Percentiles rank a stretch among this genome's conserved stretches.
Conservation (phyloP, 2,329 filamentous ascomycete species). For the Dothideomycetes sp. region DNA sequence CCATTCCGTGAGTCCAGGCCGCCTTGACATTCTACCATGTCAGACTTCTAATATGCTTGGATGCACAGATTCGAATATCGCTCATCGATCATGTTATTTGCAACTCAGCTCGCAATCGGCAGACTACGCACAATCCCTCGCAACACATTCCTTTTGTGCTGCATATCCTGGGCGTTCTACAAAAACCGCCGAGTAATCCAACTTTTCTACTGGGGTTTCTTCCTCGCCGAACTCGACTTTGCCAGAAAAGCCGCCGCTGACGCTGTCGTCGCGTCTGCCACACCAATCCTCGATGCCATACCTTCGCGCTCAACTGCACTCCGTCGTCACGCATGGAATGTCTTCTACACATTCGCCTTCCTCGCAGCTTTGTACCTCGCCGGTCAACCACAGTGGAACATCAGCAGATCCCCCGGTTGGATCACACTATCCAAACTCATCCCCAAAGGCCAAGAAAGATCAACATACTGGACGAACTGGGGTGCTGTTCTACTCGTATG, state of each 20-base stretch:
- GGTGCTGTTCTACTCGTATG: not conserved
- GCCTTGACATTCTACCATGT: too few relatives aligned
- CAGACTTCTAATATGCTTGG: conserved; percentile 42
- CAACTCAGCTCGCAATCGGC: conserved; percentile 38
- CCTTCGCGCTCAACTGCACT: too few relatives aligned
- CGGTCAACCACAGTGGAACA: not conserved
- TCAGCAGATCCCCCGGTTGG: not conserved
- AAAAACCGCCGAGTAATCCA: conserved; percentile 46
- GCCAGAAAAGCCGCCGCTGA: conserved; percentile 26
- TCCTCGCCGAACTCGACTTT: conserved; percentile 47
- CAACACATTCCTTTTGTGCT: conserved; percentile 31
- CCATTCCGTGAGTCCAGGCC: conserved; percentile 38
- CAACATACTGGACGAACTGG: not conserved
- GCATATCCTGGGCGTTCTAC: conserved; percentile 39
- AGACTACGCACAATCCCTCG: conserved; percentile 22
- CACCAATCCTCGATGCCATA: too few relatives aligned
- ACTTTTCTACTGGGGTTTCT: conserved; percentile 46
- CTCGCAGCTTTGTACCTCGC: not conserved
- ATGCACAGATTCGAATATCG: conserved; percentile 20
- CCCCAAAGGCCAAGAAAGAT: too few relatives aligned
- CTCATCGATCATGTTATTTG: conserved; percentile 49
- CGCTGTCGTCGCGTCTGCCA: too few relatives aligned
- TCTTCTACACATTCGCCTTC: not conserved
- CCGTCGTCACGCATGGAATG: too few relatives aligned
- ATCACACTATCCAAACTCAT: not conserved